These are phyloP conservation scores for Thielaviopsis populi DNA, from an alignment of 2,329 filamentous ascomycete genomes.

Conservation along the genomic window DNA sequence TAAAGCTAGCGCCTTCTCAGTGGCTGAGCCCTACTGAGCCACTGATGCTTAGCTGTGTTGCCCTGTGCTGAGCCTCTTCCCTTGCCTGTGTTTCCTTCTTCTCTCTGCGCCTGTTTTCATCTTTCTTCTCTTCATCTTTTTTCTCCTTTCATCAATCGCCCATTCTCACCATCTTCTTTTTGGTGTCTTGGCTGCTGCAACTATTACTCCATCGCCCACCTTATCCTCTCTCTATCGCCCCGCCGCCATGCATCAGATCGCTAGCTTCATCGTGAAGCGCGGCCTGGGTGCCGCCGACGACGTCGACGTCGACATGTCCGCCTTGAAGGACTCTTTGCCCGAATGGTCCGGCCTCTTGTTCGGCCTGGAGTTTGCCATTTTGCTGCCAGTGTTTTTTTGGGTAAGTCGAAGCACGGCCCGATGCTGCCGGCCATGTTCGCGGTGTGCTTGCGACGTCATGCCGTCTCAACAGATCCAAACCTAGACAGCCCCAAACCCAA, in stretches of 20 bases:
- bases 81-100: neutral
- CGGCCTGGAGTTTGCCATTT: neutral
- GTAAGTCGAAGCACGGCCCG: conserved; percentile 5
- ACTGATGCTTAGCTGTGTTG: neutral
- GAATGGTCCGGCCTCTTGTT: conserved; percentile 3
- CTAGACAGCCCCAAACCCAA: no score
- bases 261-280: conserved; percentile 2
- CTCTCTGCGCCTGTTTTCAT: neutral
- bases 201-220: neutral
- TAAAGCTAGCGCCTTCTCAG: neutral
- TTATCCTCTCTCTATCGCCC: neutral
- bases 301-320: conserved; percentile 3
- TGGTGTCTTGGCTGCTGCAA: neutral
- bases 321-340: neutral
- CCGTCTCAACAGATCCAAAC: no score
- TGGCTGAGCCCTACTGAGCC: neutral
- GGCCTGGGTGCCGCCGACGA: neutral
- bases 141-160: neutral
- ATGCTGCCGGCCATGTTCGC: no score
- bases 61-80: neutral
- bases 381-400: conserved; percentile 11
- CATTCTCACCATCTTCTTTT: neutral
- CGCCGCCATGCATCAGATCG: conserved; percentile 4
- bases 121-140: neutral
- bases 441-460: no score